Evolutionary conservation across 257 asterid genomes (phyloP).

Genomic region (Lithospermum erythrorhizon): DNA sequence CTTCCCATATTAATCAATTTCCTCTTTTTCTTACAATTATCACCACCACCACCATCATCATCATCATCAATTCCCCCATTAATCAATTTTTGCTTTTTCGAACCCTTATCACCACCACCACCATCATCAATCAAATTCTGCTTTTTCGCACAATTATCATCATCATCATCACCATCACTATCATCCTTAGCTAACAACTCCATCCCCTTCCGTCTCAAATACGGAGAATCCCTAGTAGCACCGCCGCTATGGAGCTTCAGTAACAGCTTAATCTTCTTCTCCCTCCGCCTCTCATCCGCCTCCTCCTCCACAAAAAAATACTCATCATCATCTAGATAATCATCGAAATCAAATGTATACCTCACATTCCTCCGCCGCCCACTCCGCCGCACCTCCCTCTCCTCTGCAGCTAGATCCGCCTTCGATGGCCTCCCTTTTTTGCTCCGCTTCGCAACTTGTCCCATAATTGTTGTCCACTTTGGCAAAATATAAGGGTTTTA

Average conservation of each 20-base stretch:
- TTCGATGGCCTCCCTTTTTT: too few species aligned
- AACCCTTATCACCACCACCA: conserved; percentile 28
- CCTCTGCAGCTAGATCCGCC: too few species aligned
- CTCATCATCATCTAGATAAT: conserved; percentile 87
- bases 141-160: conserved; percentile 1
- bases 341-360: conserved; percentile 89
- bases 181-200: too few species aligned
- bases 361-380: conserved; percentile 45
- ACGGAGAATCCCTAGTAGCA: too few species aligned
- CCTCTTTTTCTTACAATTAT: too few species aligned
- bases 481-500: too few species aligned
- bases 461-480: too few species aligned
- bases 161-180: too few species aligned
- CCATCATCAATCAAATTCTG: conserved; percentile 6
- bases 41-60: conserved; percentile 3
- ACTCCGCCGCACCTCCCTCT: too few species aligned
- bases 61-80: conserved; percentile 18
- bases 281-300: conserved; percentile 52
- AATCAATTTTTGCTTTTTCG: conserved; percentile 30
- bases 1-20: conserved; percentile 19
- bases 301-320: conserved; percentile 43
- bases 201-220: conserved; percentile 10
- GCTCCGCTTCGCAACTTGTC: too few species aligned
- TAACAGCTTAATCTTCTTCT: conserved; percentile 71
- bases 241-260: conserved; percentile 40